Conservation (phyloP, 2,329 filamentous ascomycete species). For the Trichophyton mentagrophytes region DNA sequence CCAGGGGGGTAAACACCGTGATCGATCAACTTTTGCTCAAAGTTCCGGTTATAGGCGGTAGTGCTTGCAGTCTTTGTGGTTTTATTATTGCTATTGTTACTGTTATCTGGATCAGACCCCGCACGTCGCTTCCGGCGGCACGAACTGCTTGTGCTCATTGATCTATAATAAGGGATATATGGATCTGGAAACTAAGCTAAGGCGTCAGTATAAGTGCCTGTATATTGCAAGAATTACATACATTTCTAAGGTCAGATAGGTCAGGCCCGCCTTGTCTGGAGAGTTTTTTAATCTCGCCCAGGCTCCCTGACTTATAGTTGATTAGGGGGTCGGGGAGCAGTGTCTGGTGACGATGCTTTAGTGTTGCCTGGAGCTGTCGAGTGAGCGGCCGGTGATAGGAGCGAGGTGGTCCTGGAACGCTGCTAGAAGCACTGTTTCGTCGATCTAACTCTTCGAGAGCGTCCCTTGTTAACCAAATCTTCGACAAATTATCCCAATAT, state of each 20-base stretch:
- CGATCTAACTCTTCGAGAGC: conserved; percentile 16
- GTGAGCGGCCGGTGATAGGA: conserved; percentile 7
- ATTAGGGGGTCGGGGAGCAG: conserved; percentile 3
- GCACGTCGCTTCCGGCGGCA: not conserved
- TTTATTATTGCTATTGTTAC: conserved; percentile 3
- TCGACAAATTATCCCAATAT: conserved; percentile 18
- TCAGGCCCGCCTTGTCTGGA: conserved; percentile 9
- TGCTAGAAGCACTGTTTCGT: conserved; percentile 9
- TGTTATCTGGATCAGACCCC: not conserved
- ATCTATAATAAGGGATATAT: not conserved
- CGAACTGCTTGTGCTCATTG: not conserved
- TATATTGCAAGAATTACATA: conserved; percentile 5
- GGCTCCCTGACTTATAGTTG: not conserved
- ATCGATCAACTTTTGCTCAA: conserved; percentile 29
- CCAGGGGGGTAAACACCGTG: conserved; percentile 20
- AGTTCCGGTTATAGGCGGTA: conserved; percentile 22
- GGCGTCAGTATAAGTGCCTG: not conserved
- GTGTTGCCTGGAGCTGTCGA: conserved; percentile 6
- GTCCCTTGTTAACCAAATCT: conserved; percentile 9
- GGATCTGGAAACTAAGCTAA: not conserved
- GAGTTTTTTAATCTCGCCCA: conserved; percentile 5
- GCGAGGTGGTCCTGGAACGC: not conserved
- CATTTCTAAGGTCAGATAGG: conserved; percentile 11
- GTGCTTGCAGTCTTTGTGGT: conserved; percentile 1
- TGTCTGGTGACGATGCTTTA: conserved; percentile 4